A percentile compares a stretch with the other conserved stretches of the same genome.
These are phyloP conservation scores for Steccherinum ochraceum DNA, from an alignment of 768 basidiomycete genomes.

Conservation along the genomic window DNA sequence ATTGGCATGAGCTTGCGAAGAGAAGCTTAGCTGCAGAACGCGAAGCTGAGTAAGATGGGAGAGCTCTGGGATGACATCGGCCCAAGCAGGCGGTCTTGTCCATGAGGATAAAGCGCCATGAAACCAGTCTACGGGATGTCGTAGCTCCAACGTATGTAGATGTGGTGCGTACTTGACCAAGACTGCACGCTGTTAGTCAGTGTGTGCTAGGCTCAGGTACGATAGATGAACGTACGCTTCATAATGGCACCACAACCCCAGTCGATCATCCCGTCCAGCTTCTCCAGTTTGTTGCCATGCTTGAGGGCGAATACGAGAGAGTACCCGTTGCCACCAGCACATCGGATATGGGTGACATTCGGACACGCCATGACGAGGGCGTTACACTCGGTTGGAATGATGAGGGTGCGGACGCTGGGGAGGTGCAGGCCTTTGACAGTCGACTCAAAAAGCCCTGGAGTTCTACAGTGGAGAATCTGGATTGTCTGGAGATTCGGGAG, in stretches of 20 bases:
- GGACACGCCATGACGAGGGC: neutral
- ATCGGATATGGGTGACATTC: constrained; percentile 4
- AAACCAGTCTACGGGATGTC: constrained; percentile 2
- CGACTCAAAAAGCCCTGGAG: neutral
- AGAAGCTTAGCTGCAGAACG: constrained; percentile 1
- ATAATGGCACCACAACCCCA: neutral
- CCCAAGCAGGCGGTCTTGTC: constrained; percentile 2
- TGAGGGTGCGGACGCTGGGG: constrained; percentile 1
- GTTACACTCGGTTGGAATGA: constrained; percentile 1
- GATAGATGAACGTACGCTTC: neutral
- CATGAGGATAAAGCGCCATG: neutral
- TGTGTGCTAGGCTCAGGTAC: neutral
- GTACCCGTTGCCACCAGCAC: constrained; percentile 1
- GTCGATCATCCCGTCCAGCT: constrained; percentile 6
- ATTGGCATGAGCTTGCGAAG: neutral
- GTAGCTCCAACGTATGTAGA: constrained; percentile 4
- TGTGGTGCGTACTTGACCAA: constrained; percentile 1
- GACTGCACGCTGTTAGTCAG: neutral
- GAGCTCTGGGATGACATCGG: constrained; percentile 1
- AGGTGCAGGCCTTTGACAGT: neutral
- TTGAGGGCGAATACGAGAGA: constrained; percentile 2
- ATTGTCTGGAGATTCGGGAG: constrained; percentile 1
- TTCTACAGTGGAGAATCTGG: constrained; percentile 1
- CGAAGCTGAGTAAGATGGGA: constrained; percentile 2
- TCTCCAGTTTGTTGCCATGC: neutral